Conservation (phyloP, 1,284 basidiomycete species). For the Melanopsichium pennsylvanicum region DNA sequence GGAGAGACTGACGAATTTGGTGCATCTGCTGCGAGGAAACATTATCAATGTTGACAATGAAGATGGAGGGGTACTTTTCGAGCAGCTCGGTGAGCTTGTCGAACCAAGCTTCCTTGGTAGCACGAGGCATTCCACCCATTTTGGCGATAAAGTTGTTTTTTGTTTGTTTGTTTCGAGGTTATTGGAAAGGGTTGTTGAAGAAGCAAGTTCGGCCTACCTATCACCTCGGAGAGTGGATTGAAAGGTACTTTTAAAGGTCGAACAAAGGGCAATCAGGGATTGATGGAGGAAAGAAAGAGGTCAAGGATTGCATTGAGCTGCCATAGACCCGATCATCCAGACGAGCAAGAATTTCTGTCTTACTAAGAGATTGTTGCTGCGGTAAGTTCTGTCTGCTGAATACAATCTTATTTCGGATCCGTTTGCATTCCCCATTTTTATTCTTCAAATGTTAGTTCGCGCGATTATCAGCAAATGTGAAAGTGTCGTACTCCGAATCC, state of each 20-base stretch:
- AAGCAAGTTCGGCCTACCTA: constrained; percentile 57
- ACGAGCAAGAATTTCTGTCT: too few relatives aligned
- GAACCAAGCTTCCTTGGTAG: constrained; percentile 94
- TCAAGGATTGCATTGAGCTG: background rate
- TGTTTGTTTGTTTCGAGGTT: too few relatives aligned
- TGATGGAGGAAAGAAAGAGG: constrained; percentile 8
- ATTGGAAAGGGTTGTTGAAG: constrained; percentile 9
- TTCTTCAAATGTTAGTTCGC: background rate
- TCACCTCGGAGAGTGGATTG: constrained; percentile 58
- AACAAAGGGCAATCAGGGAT: constrained; percentile 11
- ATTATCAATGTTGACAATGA: constrained; percentile 99
- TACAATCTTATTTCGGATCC: constrained; percentile 11
- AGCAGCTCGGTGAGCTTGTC: constrained; percentile 92
- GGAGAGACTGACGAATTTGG: constrained; percentile 93
- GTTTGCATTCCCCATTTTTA: too few relatives aligned
- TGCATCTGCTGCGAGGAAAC: constrained; percentile 99
- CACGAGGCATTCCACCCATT: constrained; percentile 86
- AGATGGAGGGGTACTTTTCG: constrained; percentile 89
- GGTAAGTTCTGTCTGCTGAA: constrained; percentile 23
- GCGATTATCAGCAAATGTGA: background rate
- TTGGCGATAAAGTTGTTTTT: constrained; percentile 22
- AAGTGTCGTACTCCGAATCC: too few relatives aligned
- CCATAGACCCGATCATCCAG: too few relatives aligned
- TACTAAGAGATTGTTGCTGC: constrained; percentile 24
- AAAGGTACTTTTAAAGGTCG: constrained; percentile 58